Percentiles rank a stretch among this genome's conserved stretches.
Evolutionary conservation across 306 rosid species (phyloP).

Genomic region (Aeschynomene evenia): DNA sequence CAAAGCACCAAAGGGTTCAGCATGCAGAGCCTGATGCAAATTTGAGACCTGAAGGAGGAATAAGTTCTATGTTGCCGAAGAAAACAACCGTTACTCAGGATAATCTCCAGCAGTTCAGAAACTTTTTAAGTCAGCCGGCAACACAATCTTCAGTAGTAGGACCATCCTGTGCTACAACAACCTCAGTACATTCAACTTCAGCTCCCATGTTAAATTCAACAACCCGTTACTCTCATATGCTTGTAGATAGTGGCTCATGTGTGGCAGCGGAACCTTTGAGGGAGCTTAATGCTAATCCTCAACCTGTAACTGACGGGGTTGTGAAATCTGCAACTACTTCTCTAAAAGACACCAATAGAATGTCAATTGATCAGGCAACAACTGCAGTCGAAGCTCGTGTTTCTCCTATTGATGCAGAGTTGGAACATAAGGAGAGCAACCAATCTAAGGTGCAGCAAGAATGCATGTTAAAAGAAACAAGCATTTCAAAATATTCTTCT

Average conservation of each 20-base stretch:
- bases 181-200: constrained; percentile 76
- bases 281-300: constrained; percentile 42
- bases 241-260: constrained; percentile 39
- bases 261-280: constrained; percentile 42
- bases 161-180: constrained; percentile 82
- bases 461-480: constrained; percentile 39
- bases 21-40: constrained; percentile 48
- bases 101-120: constrained; percentile 65
- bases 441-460: constrained; percentile 48
- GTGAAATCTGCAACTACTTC: constrained; percentile 33
- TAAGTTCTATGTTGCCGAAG: constrained; percentile 55
- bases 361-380: constrained; percentile 39
- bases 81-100: constrained; percentile 58
- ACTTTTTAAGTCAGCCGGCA: constrained; percentile 72
- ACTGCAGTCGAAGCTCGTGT: constrained; percentile 37
- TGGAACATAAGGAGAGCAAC: constrained; percentile 39
- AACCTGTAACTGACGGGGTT: constrained; percentile 36
- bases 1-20: constrained; percentile 44
- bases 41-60: constrained; percentile 55
- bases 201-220: constrained; percentile 78
- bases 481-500: constrained; percentile 35
- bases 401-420: constrained; percentile 37
- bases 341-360: constrained; percentile 39
- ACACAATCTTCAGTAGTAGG: constrained; percentile 75
- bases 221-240: constrained; percentile 54